Evolutionary conservation across 805 yeast genomes (phyloP).

Genomic region (Kuraishia hungarica): DNA sequence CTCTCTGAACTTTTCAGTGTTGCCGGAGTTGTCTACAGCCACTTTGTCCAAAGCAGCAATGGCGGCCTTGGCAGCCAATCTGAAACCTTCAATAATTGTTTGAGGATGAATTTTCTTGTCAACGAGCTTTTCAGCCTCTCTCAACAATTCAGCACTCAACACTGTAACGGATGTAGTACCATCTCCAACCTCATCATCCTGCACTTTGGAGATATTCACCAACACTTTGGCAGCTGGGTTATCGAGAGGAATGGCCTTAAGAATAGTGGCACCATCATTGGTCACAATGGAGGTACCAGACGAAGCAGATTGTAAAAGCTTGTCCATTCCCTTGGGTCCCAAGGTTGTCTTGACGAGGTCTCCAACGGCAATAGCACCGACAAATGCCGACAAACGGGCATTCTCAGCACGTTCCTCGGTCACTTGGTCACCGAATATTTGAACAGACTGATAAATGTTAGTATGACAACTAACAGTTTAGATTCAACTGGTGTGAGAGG

Average conservation of each 20-base stretch:
- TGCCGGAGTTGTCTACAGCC: slow-evolving; percentile 64
- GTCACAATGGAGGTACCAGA: slow-evolving; percentile 77
- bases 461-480: too few species aligned
- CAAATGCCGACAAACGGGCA: slow-evolving; percentile 95
- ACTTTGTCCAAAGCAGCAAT: slow-evolving; percentile 64
- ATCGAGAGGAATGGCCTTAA: slow-evolving; percentile 88
- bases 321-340: slow-evolving; percentile 99
- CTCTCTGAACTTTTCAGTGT: slow-evolving; percentile 52
- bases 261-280: slow-evolving; percentile 96
- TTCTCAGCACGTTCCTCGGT: slow-evolving; percentile 97
- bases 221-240: slow-evolving; percentile 96
- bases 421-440: slow-evolving; percentile 94
- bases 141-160: slow-evolving; percentile 78
- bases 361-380: slow-evolving; percentile 98
- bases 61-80: slow-evolving; percentile 86
- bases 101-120: slow-evolving; percentile 96
- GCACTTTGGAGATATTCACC: slow-evolving; percentile 91
- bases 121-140: slow-evolving; percentile 90
- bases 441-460: slow-evolving; percentile 48
- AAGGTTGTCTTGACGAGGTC: slow-evolving; percentile 89
- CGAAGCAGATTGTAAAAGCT: slow-evolving; percentile 79
- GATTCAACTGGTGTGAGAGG: too few species aligned
- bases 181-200: slow-evolving; percentile 97
- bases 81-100: slow-evolving; percentile 91
- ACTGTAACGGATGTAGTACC: slow-evolving; percentile 97